Evolutionary conservation across 805 yeast genomes (phyloP), one percentile per base, ranked within the genome.

Genomic region (Blastobotrys terrestris): DNA sequence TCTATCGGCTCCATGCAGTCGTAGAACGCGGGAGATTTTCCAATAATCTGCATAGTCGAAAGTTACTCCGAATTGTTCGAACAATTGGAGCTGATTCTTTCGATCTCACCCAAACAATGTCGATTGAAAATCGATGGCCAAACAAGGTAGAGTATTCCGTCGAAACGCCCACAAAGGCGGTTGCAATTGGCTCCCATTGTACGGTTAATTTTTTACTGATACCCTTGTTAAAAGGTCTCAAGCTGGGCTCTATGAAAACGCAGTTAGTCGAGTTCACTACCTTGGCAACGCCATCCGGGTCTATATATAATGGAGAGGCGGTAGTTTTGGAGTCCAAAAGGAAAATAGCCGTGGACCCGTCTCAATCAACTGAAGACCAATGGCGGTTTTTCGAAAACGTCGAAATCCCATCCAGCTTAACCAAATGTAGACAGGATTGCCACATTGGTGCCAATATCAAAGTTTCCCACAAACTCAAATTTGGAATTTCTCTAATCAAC

Each of bases 91-190:
- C 95, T 0, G 98, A 92, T 67, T 79, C 95, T 1, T 78, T 87
- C 2, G 98, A 94, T 62, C 73, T 90, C 20, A 78, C 95, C 0
- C 97, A 92, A 67, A 88, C 98, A 0, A 87, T 91, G 60, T 87
- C 95, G 0, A 95, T 92, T 31, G 96, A 90, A 64, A 92, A 92
- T 66, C 84, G 91, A 1, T 92, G 98, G 98, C 97, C 98, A 1
- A 74, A 82, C 46, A 94, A 94, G 65, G 88, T 92, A 31, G 97
- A 92, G 63, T 92, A 92, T 67, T 79, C 89, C 2, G 81, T 94
- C 54, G 85, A 87, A 50, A 83, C 87, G 3, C 97, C 98, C 0
- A 76, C 88, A 21, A 84, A 87, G 62, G 96, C 97, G 0, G 78
- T 89, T 20, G 95, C 98, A 0, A 83, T 94, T 44, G 99, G 99